Evolutionary conservation across 2,329 filamentous ascomycete genomes (phyloP).

Genomic region (Diplodia scrobiculata): DNA sequence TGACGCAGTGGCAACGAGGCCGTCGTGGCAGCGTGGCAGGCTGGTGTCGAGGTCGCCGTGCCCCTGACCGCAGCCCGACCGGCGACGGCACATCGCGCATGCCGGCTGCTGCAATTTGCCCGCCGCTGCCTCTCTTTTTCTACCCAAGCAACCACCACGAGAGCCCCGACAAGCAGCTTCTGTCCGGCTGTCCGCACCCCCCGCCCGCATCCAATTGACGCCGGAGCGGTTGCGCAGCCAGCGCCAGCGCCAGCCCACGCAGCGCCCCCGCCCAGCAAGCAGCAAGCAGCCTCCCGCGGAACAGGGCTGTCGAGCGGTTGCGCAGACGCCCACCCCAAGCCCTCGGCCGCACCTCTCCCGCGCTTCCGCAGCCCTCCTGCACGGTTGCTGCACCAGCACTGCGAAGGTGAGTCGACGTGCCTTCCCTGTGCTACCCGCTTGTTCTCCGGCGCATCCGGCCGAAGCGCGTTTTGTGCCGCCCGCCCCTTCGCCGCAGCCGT

Average conservation of each 20-base stretch:
- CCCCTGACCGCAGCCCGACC: slow-evolving; percentile 25
- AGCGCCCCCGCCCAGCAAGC: background rate
- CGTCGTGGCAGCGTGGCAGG: background rate
- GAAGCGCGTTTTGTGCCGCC: background rate
- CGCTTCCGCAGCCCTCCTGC: background rate
- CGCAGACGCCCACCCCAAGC: background rate
- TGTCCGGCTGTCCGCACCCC: background rate
- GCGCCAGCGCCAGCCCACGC: background rate
- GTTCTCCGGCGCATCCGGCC: slow-evolving; percentile 28
- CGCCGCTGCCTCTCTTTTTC: slow-evolving; percentile 14
- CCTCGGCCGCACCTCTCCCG: background rate
- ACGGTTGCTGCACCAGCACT: background rate
- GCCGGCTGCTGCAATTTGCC: slow-evolving; percentile 15
- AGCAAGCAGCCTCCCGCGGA: background rate
- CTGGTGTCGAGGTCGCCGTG: background rate
- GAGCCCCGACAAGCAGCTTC: background rate
- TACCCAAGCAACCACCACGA: background rate
- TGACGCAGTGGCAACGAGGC: slow-evolving; percentile 24
- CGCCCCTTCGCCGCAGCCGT: slow-evolving; percentile 22
- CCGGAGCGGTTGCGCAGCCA: slow-evolving; percentile 9
- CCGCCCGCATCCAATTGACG: slow-evolving; percentile 10
- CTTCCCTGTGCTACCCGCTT: slow-evolving; percentile 14
- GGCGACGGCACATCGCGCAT: slow-evolving; percentile 4
- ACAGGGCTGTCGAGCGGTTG: background rate
- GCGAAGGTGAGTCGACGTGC: slow-evolving; percentile 7